These are phyloP conservation scores for Kluyveromyces starmeri DNA, from an alignment of 805 yeast species.

Conservation along the genomic window DNA sequence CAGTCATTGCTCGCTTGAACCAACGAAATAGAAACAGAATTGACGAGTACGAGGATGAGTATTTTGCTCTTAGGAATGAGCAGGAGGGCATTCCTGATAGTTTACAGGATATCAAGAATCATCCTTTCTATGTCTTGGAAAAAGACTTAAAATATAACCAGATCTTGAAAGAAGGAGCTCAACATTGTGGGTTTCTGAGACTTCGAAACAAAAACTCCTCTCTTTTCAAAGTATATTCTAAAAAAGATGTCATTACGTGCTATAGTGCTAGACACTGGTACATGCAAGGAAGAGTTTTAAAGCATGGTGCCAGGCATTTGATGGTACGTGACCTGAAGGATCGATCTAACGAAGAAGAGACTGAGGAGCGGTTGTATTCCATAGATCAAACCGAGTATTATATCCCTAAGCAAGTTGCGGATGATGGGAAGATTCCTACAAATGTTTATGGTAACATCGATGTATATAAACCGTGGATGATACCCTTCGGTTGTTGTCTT, in stretches of 20 bases:
- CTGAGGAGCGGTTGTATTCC: conserved; percentile 64
- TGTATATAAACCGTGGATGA: conserved; percentile 66
- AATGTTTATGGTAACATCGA: conserved; percentile 83
- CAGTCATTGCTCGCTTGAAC: conserved; percentile 28
- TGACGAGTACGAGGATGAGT: conserved; percentile 30
- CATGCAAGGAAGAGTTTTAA: conserved; percentile 65
- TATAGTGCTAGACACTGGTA: conserved; percentile 83
- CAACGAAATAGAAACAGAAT: conserved; percentile 22
- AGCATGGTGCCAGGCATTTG: conserved; percentile 59
- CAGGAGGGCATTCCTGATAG: conserved; percentile 84
- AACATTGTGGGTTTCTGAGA: conserved; percentile 61
- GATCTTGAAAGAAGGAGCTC: conserved; percentile 53
- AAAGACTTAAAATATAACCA: conserved; percentile 67
- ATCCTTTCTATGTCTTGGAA: conserved; percentile 79
- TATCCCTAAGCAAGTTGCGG: conserved; percentile 47
- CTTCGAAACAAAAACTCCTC: conserved; percentile 33
- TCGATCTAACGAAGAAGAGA: conserved; percentile 36
- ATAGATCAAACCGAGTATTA: conserved; percentile 68
- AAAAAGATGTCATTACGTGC: conserved; percentile 54
- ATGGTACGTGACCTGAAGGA: conserved; percentile 34
- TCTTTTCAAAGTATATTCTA: conserved; percentile 54
- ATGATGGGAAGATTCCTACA: conserved; percentile 59
- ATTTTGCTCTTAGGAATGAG: conserved; percentile 39
- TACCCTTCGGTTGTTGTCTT: conserved; percentile 70
- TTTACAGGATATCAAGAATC: conserved; percentile 73